Base-by-base conservation (phyloP, 2,329 filamentous ascomycete species). In the Cordyceps fumosorosea region DNA sequence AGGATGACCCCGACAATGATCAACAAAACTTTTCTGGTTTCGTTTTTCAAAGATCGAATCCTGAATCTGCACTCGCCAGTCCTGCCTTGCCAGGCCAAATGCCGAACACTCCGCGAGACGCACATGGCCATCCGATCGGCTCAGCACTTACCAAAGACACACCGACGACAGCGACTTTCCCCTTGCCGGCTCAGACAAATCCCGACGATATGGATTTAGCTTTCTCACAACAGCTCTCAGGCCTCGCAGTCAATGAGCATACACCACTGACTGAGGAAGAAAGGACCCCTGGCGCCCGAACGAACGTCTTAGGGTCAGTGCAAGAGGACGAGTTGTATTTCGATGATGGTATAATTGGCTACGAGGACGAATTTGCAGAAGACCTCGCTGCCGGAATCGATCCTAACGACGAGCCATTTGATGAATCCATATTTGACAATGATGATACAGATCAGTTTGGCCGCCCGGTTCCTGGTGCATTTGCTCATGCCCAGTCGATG, bases 391-490 rank as follows among this genome's bases (percentile, higher is more conserved):
- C 68, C 4, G 67, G 68, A 48, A 70, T 70, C 14, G 71, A 81
- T 63, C 80, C 79, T 20, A 83, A 87, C 32, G 78, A 79, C 1
- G 76, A 77, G 0, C 78, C 81, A 1, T 90, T 91, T 70, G 88
- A 91, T 64, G 89, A 91, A 70, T 88, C 86, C 6, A 81, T 90
- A 16, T 91, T 91, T 69, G 89, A 91, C 66, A 80, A 85, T 37
- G 80, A 88, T 57, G 85, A 88, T 68, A 85, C 85, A 16, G 81
- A 88, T 71, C 72, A 80, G 65, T 87, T 83, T 68, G 85, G 85
- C 18, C 78, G 85, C 24, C 85, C 83, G 1, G 80, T 85, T 45
- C 82, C 83, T 0, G 83, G 83, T 5, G 80, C 81, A 0, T 86
- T 86, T 71, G 82, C 81, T 5, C 77, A 77, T 48, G 82, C 81